phyloP scores from a whole-genome alignment of 1,284 basidiomycete species.

The Volvariella surrecta region DNA sequence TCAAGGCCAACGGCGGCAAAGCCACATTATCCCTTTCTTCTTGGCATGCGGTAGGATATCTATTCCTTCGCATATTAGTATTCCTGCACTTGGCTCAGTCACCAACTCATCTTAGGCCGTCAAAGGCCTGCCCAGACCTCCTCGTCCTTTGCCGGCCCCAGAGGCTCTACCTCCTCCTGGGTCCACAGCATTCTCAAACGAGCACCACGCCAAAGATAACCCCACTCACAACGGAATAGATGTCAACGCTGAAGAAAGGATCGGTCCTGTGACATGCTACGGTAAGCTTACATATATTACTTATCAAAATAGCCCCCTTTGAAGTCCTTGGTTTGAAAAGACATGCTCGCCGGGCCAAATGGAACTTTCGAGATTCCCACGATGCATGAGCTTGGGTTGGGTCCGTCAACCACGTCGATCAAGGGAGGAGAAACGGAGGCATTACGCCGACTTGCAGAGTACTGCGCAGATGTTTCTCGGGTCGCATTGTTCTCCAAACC shows the following conservation, averaged over 20 bases:
- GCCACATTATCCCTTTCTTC: constrained; percentile 13
- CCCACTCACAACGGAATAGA: constrained; percentile 11
- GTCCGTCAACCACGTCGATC: constrained; percentile 29
- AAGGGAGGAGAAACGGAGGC: constrained; percentile 39
- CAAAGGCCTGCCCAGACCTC: constrained; percentile 8
- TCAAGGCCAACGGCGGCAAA: constrained; percentile 12
- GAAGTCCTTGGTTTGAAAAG: constrained; percentile 14
- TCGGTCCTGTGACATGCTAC: constrained; percentile 7
- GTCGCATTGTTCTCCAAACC: constrained; percentile 40
- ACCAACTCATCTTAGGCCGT: constrained; percentile 7
- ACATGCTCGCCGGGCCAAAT: constrained; percentile 26
- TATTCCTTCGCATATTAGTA: no score
- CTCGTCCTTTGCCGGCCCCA: constrained; percentile 10
- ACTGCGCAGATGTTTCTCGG: constrained; percentile 25
- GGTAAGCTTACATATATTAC: constrained; percentile 8
- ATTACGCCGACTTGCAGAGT: constrained; percentile 25
- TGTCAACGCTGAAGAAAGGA: constrained; percentile 10
- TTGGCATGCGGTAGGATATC: constrained; percentile 10
- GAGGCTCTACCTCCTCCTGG: constrained; percentile 10
- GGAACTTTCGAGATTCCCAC: constrained; percentile 18
- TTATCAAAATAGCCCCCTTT: neutral
- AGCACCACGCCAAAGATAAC: constrained; percentile 5
- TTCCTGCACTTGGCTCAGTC: no score
- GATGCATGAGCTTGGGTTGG: constrained; percentile 33
- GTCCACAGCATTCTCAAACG: constrained; percentile 7